These are phyloP conservation scores for Diaporthe capsici DNA, from an alignment of 2,329 filamentous ascomycete species.

Conservation along the genomic window DNA sequence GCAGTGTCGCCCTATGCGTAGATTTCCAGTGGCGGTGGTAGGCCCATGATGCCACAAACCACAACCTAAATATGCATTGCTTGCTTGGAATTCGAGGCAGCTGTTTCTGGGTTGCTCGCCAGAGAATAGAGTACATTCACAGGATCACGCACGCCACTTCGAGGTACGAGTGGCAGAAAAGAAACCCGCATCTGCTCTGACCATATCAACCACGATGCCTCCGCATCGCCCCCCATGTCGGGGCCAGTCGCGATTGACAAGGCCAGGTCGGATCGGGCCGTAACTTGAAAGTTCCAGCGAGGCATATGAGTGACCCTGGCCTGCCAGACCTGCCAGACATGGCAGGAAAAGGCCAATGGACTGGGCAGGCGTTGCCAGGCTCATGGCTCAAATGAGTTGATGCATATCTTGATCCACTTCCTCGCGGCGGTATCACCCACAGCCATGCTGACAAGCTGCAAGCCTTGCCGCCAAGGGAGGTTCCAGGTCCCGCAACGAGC, in stretches of 20 bases:
- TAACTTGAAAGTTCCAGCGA: slow-evolving; percentile 42
- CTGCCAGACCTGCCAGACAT: slow-evolving; percentile 3
- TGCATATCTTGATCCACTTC: slow-evolving; percentile 48
- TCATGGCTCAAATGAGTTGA: slow-evolving; percentile 38
- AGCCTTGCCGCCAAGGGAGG: slow-evolving; percentile 46
- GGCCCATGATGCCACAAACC: neutral
- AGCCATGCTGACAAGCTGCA: slow-evolving; percentile 46
- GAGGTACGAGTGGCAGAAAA: neutral
- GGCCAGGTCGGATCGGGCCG: slow-evolving; percentile 49
- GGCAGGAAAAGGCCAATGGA: slow-evolving; percentile 1
- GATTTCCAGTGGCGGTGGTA: neutral
- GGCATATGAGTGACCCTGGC: neutral
- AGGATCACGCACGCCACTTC: too few relatives aligned
- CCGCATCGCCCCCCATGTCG: slow-evolving; percentile 5
- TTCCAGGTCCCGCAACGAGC: slow-evolving; percentile 34
- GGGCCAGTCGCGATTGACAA: slow-evolving; percentile 12
- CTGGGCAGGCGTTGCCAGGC: slow-evolving; percentile 13
- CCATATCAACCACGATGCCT: slow-evolving; percentile 27
- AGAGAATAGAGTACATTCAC: neutral
- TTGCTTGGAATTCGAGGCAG: neutral
- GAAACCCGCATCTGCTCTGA: neutral
- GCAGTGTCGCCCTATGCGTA: slow-evolving; percentile 13
- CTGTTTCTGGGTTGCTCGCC: neutral
- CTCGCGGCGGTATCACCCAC: slow-evolving; percentile 47
- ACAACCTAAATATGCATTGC: neutral